phyloP scores from a whole-genome alignment of 208 protist genomes.

The Porcisia hertigi region DNA sequence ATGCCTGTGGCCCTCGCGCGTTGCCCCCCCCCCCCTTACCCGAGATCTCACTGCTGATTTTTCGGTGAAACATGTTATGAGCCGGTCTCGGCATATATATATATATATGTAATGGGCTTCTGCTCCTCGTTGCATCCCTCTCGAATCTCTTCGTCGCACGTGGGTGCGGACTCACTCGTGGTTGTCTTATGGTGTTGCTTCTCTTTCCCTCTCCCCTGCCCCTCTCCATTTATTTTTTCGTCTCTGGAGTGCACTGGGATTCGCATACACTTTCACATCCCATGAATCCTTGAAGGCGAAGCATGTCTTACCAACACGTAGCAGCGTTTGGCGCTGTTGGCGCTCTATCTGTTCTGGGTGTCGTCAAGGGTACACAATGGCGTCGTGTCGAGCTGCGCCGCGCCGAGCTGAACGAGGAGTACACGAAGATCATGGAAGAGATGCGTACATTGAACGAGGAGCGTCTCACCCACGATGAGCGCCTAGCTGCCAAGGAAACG shows the following conservation, averaged over 20 bases:
- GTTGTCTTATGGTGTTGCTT: background rate
- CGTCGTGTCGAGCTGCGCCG: slow-evolving; percentile 45
- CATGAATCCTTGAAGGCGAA: background rate
- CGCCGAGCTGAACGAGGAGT: slow-evolving; percentile 71
- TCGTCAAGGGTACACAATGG: slow-evolving; percentile 55
- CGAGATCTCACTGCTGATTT: too few species aligned
- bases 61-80: too few species aligned
- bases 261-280: background rate
- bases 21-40: too few species aligned
- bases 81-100: too few species aligned
- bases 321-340: slow-evolving; percentile 37
- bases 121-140: too few species aligned
- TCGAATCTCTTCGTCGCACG: too few species aligned
- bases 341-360: slow-evolving; percentile 33
- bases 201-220: background rate
- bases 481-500: slow-evolving; percentile 43
- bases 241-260: background rate
- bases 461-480: slow-evolving; percentile 35
- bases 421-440: slow-evolving; percentile 46
- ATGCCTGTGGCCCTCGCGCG: background rate
- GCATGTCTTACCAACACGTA: slow-evolving; percentile 40
- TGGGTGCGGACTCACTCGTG: too few species aligned
- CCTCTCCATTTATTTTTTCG: background rate
- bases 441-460: slow-evolving; percentile 47
- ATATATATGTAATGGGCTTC: too few species aligned